Evolutionary conservation across 2,329 filamentous ascomycete genomes (phyloP).

Genomic region (Colletotrichum shisoi): DNA sequence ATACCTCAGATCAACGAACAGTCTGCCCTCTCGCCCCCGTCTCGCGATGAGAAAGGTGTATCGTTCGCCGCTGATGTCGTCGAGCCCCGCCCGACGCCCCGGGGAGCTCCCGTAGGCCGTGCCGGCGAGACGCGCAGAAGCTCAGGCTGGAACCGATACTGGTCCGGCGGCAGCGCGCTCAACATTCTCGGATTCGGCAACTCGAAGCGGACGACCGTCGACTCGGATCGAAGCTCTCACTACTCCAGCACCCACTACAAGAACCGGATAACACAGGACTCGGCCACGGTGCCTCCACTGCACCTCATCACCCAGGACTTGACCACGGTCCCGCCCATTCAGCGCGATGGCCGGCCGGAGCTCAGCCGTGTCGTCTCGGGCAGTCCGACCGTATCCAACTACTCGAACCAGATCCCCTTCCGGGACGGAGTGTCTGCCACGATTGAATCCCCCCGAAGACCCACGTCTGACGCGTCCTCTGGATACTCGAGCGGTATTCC

Average conservation of each 20-base stretch:
- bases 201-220: constrained; percentile 59
- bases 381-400: constrained; percentile 73
- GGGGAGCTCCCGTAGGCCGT: constrained; percentile 43
- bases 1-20: constrained; percentile 57
- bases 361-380: constrained; percentile 73
- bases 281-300: constrained; percentile 74
- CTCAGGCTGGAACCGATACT: constrained; percentile 80
- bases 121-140: constrained; percentile 64
- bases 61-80: constrained; percentile 49
- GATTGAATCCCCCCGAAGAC: constrained; percentile 60
- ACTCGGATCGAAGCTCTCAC: constrained; percentile 63
- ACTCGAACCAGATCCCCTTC: constrained; percentile 59
- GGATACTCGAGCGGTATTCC: constrained; percentile 72
- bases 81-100: constrained; percentile 50
- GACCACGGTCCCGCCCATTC: constrained; percentile 71
- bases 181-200: constrained; percentile 69
- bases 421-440: constrained; percentile 67
- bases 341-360: constrained; percentile 68
- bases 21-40: constrained; percentile 42
- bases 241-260: constrained; percentile 56
- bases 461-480: constrained; percentile 60
- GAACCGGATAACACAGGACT: constrained; percentile 67
- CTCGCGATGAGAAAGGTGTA: constrained; percentile 52
- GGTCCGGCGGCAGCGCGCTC: constrained; percentile 74
- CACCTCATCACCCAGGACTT: constrained; percentile 70